A percentile compares a stretch with the other conserved stretches of the same genome.
These are phyloP conservation scores for Rachicladosporium sp. DNA, from an alignment of 2,329 filamentous ascomycete genomes.

Conservation along the genomic window DNA sequence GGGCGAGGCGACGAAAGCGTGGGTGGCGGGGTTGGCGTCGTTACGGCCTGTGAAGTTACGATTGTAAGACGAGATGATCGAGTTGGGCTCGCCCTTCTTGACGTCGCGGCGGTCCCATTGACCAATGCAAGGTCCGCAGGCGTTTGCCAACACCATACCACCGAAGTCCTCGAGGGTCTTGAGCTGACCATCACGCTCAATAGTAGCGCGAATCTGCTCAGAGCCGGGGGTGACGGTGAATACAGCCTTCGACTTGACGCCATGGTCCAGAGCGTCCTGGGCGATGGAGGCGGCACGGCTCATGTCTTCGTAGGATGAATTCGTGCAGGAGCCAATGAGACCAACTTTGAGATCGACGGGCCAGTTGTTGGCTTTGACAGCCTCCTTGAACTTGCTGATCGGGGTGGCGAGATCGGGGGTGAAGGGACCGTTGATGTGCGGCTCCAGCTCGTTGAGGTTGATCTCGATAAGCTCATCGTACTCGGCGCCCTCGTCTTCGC, in stretches of 20 bases:
- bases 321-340: conserved; percentile 96
- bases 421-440: conserved; percentile 97
- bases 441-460: conserved; percentile 88
- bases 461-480: conserved; percentile 96
- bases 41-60: conserved; percentile 99
- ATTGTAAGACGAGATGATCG: conserved; percentile 98
- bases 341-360: conserved; percentile 93
- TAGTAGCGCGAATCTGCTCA: conserved; percentile 91
- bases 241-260: conserved; percentile 81
- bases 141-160: conserved; percentile 87
- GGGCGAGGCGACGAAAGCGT: conserved; percentile 85
- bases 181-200: conserved; percentile 49
- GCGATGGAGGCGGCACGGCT: conserved; percentile 83
- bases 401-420: conserved; percentile 95
- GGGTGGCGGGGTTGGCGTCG: conserved; percentile 87
- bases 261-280: conserved; percentile 79
- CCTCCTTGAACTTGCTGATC: conserved; percentile 93
- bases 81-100: conserved; percentile 91
- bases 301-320: conserved; percentile 85
- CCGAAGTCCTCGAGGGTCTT: conserved; percentile 94
- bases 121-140: conserved; percentile 80
- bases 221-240: conserved; percentile 95
- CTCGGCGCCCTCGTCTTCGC: conserved; percentile 77
- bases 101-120: conserved; percentile 82
- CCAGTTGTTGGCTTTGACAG: conserved; percentile 90